Conservation (phyloP, 129 eudicot genomes). For the Lonicera japonica region DNA sequence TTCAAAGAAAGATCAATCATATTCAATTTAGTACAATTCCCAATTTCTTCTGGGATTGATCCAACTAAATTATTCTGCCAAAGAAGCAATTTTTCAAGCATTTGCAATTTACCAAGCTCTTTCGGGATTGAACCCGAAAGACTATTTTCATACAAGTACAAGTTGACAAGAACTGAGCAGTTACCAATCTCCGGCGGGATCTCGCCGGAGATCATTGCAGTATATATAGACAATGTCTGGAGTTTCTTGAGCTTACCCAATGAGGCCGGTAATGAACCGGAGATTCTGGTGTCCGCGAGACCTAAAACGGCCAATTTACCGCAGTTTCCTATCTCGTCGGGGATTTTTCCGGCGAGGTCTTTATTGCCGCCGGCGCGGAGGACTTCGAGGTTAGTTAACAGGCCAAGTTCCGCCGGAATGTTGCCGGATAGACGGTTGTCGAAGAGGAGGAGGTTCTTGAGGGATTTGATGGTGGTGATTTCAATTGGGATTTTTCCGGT, state of each 20-base stretch:
- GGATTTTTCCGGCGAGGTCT: constrained; percentile 53
- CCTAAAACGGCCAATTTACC: constrained; percentile 44
- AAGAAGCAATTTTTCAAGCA: constrained; percentile 46
- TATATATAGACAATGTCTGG: constrained; percentile 53
- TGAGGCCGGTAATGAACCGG: constrained; percentile 52
- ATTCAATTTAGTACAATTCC: constrained; percentile 47
- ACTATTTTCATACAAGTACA: constrained; percentile 54
- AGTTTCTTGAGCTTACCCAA: constrained; percentile 53
- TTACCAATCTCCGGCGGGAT: constrained; percentile 57
- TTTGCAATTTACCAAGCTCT: constrained; percentile 44
- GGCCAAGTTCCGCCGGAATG: constrained; percentile 45
- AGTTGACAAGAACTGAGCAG: constrained; percentile 49
- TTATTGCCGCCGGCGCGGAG: constrained; percentile 64
- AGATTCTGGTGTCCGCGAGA: constrained; percentile 51
- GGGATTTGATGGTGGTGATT: constrained; percentile 28
- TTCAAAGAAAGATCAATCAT: constrained; percentile 58
- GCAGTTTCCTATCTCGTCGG: constrained; percentile 51
- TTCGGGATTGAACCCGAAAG: constrained; percentile 49
- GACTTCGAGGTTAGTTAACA: constrained; percentile 33
- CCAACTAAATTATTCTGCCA: constrained; percentile 67
- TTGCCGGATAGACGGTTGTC: constrained; percentile 51
- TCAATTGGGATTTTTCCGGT: constrained; percentile 62
- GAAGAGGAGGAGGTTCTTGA: constrained; percentile 37
- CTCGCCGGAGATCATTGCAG: constrained; percentile 61
- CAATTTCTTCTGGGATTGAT: constrained; percentile 55